Conservation (phyloP, 2,329 filamentous ascomycete species). For the Fusarium neocosmosporiellum region DNA sequence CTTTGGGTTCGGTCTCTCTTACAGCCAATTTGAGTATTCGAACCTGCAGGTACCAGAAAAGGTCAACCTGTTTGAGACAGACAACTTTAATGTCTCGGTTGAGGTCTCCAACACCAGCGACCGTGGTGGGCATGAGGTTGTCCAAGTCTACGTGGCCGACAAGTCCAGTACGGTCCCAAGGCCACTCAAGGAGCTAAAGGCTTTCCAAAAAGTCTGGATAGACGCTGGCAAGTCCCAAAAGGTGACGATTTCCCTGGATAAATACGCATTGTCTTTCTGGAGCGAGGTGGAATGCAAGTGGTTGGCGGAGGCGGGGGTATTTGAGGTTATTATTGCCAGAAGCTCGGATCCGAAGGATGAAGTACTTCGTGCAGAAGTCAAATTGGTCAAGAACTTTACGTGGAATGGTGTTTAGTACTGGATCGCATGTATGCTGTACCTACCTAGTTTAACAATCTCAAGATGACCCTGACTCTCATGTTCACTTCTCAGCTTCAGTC, state of each 20-base stretch:
- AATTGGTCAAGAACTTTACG: not conserved
- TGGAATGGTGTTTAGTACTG: not conserved
- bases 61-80: not conserved
- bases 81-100: not conserved
- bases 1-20: constrained; percentile 76
- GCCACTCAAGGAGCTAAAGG: constrained; percentile 18
- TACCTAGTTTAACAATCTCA: not conserved
- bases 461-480: not conserved
- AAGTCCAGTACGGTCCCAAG: not conserved
- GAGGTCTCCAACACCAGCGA: constrained; percentile 5
- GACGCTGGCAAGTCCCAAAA: not conserved
- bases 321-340: not conserved
- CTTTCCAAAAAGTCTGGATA: constrained; percentile 11
- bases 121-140: not conserved
- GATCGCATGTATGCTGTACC: not conserved
- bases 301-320: not conserved
- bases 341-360: not conserved
- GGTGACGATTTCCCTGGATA: not conserved
- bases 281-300: not conserved
- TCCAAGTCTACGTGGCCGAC: constrained; percentile 22
- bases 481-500: too few species aligned
- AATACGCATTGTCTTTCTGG: not conserved
- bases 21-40: constrained; percentile 59
- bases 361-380: not conserved
- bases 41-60: not conserved